Evolutionary conservation across 805 yeast genomes (phyloP).

Genomic region (Yarrowia deformans): DNA sequence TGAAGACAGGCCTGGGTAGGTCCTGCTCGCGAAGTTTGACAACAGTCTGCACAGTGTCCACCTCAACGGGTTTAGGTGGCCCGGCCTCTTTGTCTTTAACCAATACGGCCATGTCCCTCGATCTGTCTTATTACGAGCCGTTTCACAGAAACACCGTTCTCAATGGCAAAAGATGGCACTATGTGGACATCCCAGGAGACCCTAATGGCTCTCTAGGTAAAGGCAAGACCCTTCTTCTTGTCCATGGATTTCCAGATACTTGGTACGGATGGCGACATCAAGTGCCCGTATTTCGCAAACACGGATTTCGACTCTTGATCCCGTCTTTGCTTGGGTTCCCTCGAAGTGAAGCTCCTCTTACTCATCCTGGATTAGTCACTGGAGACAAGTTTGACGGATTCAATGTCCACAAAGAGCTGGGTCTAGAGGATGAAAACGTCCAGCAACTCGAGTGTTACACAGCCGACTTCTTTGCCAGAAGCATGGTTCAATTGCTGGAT

Average conservation of each 20-base stretch:
- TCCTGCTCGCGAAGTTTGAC: no score
- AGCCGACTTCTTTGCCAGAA: constrained; percentile 16
- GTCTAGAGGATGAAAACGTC: constrained; percentile 8
- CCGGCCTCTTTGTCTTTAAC: no score
- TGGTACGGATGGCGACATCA: constrained; percentile 40
- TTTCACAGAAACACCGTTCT: constrained; percentile 27
- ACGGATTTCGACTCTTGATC: constrained; percentile 19
- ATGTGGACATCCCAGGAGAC: constrained; percentile 37
- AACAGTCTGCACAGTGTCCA: no score
- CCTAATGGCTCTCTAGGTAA: constrained; percentile 5
- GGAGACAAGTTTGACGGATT: constrained; percentile 12
- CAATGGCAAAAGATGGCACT: constrained; percentile 40
- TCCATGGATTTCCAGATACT: constrained; percentile 36
- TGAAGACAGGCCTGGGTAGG: no score
- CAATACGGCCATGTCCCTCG: background rate
- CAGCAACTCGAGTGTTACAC: constrained; percentile 32
- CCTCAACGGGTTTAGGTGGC: no score
- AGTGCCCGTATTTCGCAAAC: constrained; percentile 17
- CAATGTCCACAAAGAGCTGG: constrained; percentile 28
- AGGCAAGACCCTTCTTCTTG: constrained; percentile 6
- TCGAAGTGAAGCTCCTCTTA: constrained; percentile 25
- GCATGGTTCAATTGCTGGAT: constrained; percentile 17
- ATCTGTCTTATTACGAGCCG: constrained; percentile 30
- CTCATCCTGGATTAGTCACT: constrained; percentile 1
- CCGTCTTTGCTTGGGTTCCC: constrained; percentile 33